Conservation (phyloP, 2,329 filamentous ascomycete species). For the Verticillium isaacii region DNA sequence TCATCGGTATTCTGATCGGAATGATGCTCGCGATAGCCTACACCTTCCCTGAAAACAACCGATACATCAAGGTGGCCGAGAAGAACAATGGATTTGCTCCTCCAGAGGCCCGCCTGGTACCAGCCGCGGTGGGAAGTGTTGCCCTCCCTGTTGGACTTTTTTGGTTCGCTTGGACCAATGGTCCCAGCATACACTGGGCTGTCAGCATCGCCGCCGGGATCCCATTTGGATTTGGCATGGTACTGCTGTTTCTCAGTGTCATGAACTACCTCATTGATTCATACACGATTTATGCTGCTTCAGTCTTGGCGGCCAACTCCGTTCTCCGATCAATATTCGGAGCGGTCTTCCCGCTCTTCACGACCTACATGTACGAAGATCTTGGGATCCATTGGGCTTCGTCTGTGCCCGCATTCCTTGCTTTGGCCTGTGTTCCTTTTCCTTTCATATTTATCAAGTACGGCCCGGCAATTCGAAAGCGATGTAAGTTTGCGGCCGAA, state of each 20-base stretch:
- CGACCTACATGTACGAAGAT: conserved; percentile 45
- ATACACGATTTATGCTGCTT: conserved; percentile 57
- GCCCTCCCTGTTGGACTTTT: conserved; percentile 50
- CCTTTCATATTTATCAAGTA: conserved; percentile 59
- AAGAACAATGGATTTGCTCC: conserved; percentile 43
- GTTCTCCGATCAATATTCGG: conserved; percentile 58
- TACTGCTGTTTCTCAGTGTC: conserved; percentile 49
- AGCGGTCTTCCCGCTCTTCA: conserved; percentile 59
- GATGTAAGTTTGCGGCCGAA: conserved; percentile 50
- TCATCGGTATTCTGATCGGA: conserved; percentile 64
- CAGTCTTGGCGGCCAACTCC: conserved; percentile 54
- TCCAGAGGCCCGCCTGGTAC: conserved; percentile 52
- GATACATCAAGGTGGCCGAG: conserved; percentile 32
- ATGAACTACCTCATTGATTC: conserved; percentile 53
- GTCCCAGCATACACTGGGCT: conserved; percentile 41
- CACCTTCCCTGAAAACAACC: conserved; percentile 37
- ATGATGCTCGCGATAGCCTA: conserved; percentile 53
- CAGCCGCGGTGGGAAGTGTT: conserved; percentile 50
- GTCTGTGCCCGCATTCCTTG: conserved; percentile 67
- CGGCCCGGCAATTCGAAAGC: conserved; percentile 41
- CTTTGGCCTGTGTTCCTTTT: conserved; percentile 53
- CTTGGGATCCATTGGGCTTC: conserved; percentile 72
- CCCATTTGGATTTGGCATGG: conserved; percentile 29
- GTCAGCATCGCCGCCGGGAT: conserved; percentile 32
- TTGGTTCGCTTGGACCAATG: conserved; percentile 54